These are phyloP conservation scores for Leccinum fallax DNA, from an alignment of 1,284 basidiomycete genomes.

Conservation along the genomic window DNA sequence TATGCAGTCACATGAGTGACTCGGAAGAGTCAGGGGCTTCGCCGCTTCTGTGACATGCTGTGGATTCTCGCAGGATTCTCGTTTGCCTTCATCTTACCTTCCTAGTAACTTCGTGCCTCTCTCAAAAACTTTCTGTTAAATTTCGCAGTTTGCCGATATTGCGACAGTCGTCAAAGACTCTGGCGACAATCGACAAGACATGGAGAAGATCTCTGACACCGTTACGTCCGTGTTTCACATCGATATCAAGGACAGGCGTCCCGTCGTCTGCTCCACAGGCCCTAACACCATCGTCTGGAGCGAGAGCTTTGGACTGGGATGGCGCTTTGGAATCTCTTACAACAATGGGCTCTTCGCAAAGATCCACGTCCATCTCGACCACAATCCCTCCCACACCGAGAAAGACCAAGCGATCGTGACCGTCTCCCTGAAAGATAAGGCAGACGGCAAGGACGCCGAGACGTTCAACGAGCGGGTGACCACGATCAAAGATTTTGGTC, in stretches of 20 bases:
- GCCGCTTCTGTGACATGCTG: constrained; percentile 13
- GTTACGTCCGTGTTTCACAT: constrained; percentile 31
- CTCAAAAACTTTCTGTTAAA: background rate
- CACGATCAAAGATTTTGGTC: constrained; percentile 30
- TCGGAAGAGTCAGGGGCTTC: background rate
- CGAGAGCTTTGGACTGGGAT: constrained; percentile 33
- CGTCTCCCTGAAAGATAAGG: constrained; percentile 11
- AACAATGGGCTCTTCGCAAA: constrained; percentile 27
- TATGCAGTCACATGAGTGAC: background rate
- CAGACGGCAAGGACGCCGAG: constrained; percentile 4
- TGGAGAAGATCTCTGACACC: constrained; percentile 33
- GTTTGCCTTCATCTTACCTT: background rate
- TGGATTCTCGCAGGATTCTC: background rate
- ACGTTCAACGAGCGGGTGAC: constrained; percentile 14
- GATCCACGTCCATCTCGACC: constrained; percentile 32
- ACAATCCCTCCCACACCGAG: constrained; percentile 25
- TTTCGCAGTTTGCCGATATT: background rate
- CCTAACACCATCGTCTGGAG: constrained; percentile 23
- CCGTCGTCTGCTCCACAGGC: constrained; percentile 17
- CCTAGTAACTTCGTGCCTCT: background rate
- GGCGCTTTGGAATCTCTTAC: constrained; percentile 31
- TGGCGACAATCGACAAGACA: constrained; percentile 1
- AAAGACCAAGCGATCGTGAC: constrained; percentile 22
- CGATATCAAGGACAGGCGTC: constrained; percentile 23
- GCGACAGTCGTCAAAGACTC: background rate